Base-by-base conservation (phyloP, 176 grass and related monocot genomes). In the Triticum timopheevii region DNA sequence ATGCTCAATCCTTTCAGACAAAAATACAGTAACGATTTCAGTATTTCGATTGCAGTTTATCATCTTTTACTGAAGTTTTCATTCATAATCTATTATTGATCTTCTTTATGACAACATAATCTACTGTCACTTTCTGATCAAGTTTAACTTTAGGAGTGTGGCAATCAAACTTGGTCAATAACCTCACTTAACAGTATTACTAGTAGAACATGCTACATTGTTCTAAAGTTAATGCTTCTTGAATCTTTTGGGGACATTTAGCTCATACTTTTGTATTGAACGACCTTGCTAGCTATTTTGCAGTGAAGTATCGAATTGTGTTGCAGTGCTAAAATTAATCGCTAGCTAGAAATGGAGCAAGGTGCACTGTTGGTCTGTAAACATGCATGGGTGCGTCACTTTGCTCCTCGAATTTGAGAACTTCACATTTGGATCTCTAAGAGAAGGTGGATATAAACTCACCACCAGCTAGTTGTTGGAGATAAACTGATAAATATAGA, bases 1-100 rank as follows among this genome's bases (percentile, higher is more conserved):
- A 71, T n/a, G 68, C 68, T 71, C 68, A 71, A 39, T 71, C 68
- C 68, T 71, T n/a, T 39, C 68, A 71, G 68, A 71, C 68, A 71
- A 71, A 19, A 12, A 71, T 36, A 39, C 34, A 71, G 68, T 71
- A 71, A 39, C 13, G 68, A 70, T 70, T 70, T 35, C 8, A 70
- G 22, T 38, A 38, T 4, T 38, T 38, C 36, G 36, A 7, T 39
- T 39, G 4, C 38, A 71, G 35, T 22, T 38, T 39, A 71, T 1
- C 68, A 71, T 71, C 68, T 71, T 39, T 68, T 30, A 30, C 19
- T 34, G 65, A 71, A 39, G 22, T 39, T 70, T 20, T 10, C 68
- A 39, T 39, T n/a, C 68, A 70, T 69, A 69, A 36, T 70, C 19
- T 39, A n/a, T 20, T 70, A 10, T 2, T 39, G 34, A 70, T 70